Evolutionary conservation across 192 early-diverging fungal genomes (phyloP).

Genomic region (Haplosporangium gracile): DNA sequence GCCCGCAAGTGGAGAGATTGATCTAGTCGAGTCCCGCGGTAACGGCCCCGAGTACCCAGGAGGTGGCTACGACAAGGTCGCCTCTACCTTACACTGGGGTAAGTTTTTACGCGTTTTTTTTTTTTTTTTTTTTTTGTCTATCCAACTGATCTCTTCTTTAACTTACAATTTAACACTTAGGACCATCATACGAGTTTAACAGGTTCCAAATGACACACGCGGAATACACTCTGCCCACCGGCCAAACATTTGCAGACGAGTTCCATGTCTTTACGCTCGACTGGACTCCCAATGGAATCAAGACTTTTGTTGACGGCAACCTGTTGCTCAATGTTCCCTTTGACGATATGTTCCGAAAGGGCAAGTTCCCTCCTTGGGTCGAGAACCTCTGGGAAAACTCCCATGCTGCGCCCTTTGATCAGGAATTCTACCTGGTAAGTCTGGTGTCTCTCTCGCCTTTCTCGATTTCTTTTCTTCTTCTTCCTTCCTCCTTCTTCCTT

Average conservation of each 20-base stretch:
- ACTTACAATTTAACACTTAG: background rate
- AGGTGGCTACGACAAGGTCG: constrained; percentile 55
- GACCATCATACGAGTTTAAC: constrained; percentile 64
- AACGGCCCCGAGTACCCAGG: constrained; percentile 59
- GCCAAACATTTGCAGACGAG: constrained; percentile 62
- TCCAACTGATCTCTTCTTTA: background rate
- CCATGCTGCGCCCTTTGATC: constrained; percentile 72
- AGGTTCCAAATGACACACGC: constrained; percentile 60
- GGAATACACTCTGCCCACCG: constrained; percentile 49
- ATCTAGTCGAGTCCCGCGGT: constrained; percentile 69
- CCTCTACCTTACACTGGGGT: constrained; percentile 74
- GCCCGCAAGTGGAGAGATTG: constrained; percentile 76
- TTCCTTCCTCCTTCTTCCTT: background rate
- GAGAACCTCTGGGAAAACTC: constrained; percentile 67
- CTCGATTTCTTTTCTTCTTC: too few relatives aligned
- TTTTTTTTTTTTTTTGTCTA: too few relatives aligned
- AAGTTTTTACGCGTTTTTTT: background rate
- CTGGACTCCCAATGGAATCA: constrained; percentile 67
- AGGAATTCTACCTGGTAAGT: constrained; percentile 67
- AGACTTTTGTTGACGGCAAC: constrained; percentile 68
- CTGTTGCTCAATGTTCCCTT: constrained; percentile 66
- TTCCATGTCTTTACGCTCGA: constrained; percentile 69
- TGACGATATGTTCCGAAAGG: constrained; percentile 63
- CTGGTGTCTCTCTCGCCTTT: background rate
- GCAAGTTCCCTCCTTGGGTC: constrained; percentile 62